Percentiles rank a stretch among this genome's conserved stretches.
Evolutionary conservation across 352 stramenopile species (phyloP).

Genomic region (Pythium monospermum): DNA sequence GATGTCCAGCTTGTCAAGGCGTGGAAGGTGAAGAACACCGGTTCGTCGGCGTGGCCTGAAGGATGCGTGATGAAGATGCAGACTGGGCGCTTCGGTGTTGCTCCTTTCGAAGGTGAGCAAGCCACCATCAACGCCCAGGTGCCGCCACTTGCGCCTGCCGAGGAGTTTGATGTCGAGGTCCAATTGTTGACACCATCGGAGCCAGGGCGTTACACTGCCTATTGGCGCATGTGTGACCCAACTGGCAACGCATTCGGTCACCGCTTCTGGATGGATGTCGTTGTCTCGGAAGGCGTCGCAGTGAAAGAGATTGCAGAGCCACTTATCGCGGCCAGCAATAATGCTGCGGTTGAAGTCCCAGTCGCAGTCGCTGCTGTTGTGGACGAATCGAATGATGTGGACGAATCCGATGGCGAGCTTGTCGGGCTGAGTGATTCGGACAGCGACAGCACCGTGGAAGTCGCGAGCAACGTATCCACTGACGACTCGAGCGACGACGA

Average conservation of each 20-base stretch:
- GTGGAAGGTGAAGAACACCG: conserved; percentile 76
- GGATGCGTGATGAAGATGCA: conserved; percentile 45
- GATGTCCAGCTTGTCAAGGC: conserved; percentile 53
- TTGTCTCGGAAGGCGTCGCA: conserved; percentile 31
- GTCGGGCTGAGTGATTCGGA: conserved; percentile 8
- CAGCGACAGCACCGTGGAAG: conserved; percentile 9
- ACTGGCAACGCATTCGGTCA: conserved; percentile 37
- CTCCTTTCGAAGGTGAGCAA: conserved; percentile 21
- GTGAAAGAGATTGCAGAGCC: conserved; percentile 20
- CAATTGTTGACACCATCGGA: conserved; percentile 18
- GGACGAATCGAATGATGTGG: background rate
- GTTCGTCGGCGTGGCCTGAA: conserved; percentile 39
- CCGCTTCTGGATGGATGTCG: conserved; percentile 48
- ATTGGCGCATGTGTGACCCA: conserved; percentile 40
- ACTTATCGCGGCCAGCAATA: background rate
- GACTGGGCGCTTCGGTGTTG: conserved; percentile 20
- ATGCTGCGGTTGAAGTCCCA: background rate
- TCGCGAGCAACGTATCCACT: conserved; percentile 2
- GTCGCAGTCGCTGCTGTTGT: background rate
- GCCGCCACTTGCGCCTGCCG: conserved; percentile 13
- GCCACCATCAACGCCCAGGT: conserved; percentile 24
- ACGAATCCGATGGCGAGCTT: conserved; percentile 13
- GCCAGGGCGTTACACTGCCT: conserved; percentile 32
- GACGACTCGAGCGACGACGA: background rate
- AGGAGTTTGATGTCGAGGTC: conserved; percentile 20